Evolutionary conservation across 2,329 filamentous ascomycete genomes (phyloP).

Genomic region (Aspergillus transmontanensis): DNA sequence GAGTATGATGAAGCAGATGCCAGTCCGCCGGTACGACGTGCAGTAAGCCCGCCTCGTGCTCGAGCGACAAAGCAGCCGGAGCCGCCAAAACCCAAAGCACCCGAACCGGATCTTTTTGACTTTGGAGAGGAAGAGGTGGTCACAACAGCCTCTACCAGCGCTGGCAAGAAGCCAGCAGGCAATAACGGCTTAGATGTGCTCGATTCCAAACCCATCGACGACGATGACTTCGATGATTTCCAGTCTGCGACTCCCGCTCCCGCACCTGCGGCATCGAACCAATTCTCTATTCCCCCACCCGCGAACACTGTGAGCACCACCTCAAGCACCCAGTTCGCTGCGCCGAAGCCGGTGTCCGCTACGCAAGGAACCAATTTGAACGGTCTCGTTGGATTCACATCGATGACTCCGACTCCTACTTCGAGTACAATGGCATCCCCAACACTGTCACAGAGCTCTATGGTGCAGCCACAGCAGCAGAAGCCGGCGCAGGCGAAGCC

Average conservation of each 20-base stretch:
- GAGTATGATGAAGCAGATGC: slow-evolving; percentile 81
- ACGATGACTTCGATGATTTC: slow-evolving; percentile 95
- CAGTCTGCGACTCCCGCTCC: slow-evolving; percentile 72
- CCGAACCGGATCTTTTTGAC: slow-evolving; percentile 89
- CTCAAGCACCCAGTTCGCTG: slow-evolving; percentile 69
- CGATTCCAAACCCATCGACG: slow-evolving; percentile 55
- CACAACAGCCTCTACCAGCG: slow-evolving; percentile 44
- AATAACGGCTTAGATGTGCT: slow-evolving; percentile 53
- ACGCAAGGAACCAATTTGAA: slow-evolving; percentile 78
- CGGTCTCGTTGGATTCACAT: slow-evolving; percentile 77
- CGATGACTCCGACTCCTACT: slow-evolving; percentile 72
- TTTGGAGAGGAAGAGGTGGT: slow-evolving; percentile 76
- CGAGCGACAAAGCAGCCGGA: slow-evolving; percentile 65
- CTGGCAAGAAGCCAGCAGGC: slow-evolving; percentile 48
- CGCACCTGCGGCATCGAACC: slow-evolving; percentile 37
- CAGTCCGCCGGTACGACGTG: slow-evolving; percentile 56
- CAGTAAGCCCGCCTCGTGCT: slow-evolving; percentile 43
- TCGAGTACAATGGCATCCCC: slow-evolving; percentile 57
- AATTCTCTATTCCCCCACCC: slow-evolving; percentile 46
- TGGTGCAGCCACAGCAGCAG: slow-evolving; percentile 42
- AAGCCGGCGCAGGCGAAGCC: slow-evolving; percentile 55
- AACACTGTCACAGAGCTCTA: slow-evolving; percentile 53
- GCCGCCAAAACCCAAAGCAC: slow-evolving; percentile 71
- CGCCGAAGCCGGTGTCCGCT: slow-evolving; percentile 82
- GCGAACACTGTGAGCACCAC: slow-evolving; percentile 52